Conservation (phyloP, 2,329 filamentous ascomycete genomes). For the Mycosphaerella sp. region DNA sequence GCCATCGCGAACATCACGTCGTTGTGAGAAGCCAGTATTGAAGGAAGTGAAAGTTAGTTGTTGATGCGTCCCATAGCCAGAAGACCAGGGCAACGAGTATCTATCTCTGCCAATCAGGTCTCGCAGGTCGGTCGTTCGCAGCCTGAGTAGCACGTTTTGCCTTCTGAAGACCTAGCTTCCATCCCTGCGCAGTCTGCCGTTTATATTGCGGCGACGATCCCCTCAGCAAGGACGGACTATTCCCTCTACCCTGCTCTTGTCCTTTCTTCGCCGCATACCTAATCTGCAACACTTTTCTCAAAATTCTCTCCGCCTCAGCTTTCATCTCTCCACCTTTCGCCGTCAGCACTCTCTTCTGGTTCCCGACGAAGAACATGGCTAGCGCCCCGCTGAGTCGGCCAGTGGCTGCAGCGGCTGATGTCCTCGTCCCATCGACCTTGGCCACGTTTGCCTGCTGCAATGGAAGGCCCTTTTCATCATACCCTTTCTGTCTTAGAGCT, state of each 20-base stretch:
- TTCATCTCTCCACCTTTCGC: constrained; percentile 19
- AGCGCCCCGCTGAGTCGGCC: constrained; percentile 17
- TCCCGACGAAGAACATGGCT: constrained; percentile 16
- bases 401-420: background rate
- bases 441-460: background rate
- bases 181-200: background rate
- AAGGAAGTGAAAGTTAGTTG: no score
- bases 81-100: no score
- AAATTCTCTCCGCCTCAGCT: constrained; percentile 8
- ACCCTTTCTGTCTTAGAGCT: constrained; percentile 44
- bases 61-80: no score
- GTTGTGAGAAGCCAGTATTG: no score
- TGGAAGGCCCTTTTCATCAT: constrained; percentile 32
- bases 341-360: constrained; percentile 16
- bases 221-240: background rate
- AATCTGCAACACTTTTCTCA: constrained; percentile 6
- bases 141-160: background rate
- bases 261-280: constrained; percentile 2
- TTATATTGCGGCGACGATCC: background rate
- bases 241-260: background rate
- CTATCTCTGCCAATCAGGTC: background rate
- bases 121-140: background rate
- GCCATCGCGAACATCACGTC: no score
- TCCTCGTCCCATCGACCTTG: background rate
- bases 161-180: background rate